Evolutionary conservation across 495 filamentous ascomycete species (phyloP), one percentile per base, ranked within the genome.

Genomic region (Penicillium antarcticum): DNA sequence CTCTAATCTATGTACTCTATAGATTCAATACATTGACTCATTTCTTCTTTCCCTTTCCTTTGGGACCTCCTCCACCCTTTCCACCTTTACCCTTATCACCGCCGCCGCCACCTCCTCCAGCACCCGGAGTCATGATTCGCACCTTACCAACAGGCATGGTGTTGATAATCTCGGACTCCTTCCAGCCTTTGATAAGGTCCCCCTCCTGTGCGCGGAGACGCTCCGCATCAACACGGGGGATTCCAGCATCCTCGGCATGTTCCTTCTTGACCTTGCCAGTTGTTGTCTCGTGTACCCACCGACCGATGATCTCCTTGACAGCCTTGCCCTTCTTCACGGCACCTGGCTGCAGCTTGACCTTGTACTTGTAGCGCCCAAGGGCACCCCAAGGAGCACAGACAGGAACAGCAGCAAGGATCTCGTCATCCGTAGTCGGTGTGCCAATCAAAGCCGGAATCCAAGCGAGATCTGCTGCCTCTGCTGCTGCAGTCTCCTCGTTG

Each of bases 241-340:
- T 76, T 0, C 71, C 77, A n/a, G 71, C 66, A 60, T 73, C 74
- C 58, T 78, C 65, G 17, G 68, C 72, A 50, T 69, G 63, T 42
- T 76, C 73, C 58, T 79, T 77, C 61, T 75, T 75, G 29, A 75
- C 72, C 44, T 79, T 74, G 7, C 72, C 70, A 3, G 65, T 66
- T 1, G 74, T 74, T 1, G 77, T 72, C 51, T 86, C 77, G 10
- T 63, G 62, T 7, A 79, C 66, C 91, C 94, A 97, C 41, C 78
- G 78, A 33, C 80, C 80, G 14, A 95, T 62, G 35, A 97, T 87
- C 69, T 96, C 91, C 70, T 88, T 88, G 19, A 96, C 83, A 13
- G 92, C 94, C 66, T 96, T 98, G 2, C 92, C 92, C 72, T 96
- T 95, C 79, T 98, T 98, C 58, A 84, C 79, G 2, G 82, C 59